phyloP scores from a whole-genome alignment of 495 filamentous ascomycete genomes.

The Xylaria nigripes region DNA sequence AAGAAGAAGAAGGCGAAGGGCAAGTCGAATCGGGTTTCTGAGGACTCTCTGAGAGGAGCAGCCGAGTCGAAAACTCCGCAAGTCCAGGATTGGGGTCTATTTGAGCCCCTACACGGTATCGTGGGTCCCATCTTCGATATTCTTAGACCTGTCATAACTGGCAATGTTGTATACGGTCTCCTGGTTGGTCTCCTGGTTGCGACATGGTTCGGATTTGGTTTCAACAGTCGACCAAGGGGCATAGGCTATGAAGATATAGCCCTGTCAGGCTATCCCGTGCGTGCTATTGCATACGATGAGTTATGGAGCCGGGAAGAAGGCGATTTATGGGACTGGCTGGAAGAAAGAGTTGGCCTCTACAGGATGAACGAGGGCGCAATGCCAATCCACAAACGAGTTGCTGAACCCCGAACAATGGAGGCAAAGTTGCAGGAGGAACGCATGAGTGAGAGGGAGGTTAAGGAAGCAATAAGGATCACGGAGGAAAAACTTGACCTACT shows the following conservation, averaged over 20 bases:
- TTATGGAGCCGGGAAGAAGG: slow-evolving; percentile 87
- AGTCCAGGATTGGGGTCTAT: slow-evolving; percentile 60
- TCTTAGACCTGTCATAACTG: slow-evolving; percentile 58
- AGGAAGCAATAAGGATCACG: slow-evolving; percentile 75
- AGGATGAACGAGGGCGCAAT: slow-evolving; percentile 43
- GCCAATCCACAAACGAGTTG: slow-evolving; percentile 28
- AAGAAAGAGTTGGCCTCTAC: slow-evolving; percentile 74
- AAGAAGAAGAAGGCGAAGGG: slow-evolving; percentile 54
- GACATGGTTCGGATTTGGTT: slow-evolving; percentile 45
- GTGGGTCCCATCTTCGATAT: slow-evolving; percentile 66
- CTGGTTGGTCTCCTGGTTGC: slow-evolving; percentile 51
- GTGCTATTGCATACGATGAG: slow-evolving; percentile 81
- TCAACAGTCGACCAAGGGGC: slow-evolving; percentile 28
- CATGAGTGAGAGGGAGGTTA: slow-evolving; percentile 73
- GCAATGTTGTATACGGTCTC: slow-evolving; percentile 58
- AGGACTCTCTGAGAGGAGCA: slow-evolving; percentile 36
- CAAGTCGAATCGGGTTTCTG: slow-evolving; percentile 33
- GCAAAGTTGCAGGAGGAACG: slow-evolving; percentile 56
- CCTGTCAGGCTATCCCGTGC: slow-evolving; percentile 48
- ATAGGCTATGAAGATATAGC: slow-evolving; percentile 28
- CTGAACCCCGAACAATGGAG: slow-evolving; percentile 41
- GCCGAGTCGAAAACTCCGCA: slow-evolving; percentile 37
- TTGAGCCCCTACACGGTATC: slow-evolving; percentile 66
- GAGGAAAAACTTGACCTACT: slow-evolving; percentile 71
- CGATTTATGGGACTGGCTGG: slow-evolving; percentile 93